phyloP scores from a whole-genome alignment of 371 early-diverging fungal genomes.

The Conidiobolus incongruus region DNA sequence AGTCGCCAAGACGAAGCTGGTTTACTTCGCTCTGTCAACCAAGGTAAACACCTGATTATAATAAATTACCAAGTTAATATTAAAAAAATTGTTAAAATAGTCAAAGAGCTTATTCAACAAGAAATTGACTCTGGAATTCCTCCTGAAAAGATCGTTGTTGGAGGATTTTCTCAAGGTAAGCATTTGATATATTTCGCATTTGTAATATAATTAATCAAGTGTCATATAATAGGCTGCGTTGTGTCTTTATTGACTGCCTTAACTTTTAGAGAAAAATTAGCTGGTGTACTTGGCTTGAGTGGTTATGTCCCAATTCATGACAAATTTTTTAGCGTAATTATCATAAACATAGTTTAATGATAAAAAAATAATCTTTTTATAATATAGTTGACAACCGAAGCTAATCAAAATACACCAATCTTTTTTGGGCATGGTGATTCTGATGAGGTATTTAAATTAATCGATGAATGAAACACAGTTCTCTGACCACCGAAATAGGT shows the following conservation, averaged over 20 bases:
- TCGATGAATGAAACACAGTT: neutral
- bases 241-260: slow-evolving; percentile 50
- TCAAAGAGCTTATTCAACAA: slow-evolving; percentile 38
- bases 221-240: slow-evolving; percentile 23
- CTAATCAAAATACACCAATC: slow-evolving; percentile 57
- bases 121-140: slow-evolving; percentile 69
- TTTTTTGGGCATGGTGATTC: slow-evolving; percentile 73
- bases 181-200: neutral
- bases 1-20: slow-evolving; percentile 56
- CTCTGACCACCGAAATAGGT: slow-evolving; percentile 10
- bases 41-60: slow-evolving; percentile 13
- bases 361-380: neutral
- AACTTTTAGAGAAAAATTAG: slow-evolving; percentile 41
- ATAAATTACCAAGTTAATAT: too few relatives aligned
- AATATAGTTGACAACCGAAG: slow-evolving; percentile 26
- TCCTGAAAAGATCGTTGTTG: slow-evolving; percentile 64
- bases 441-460: slow-evolving; percentile 25
- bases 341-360: neutral
- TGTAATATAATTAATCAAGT: neutral
- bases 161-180: slow-evolving; percentile 87
- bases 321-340: slow-evolving; percentile 21
- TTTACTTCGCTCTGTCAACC: slow-evolving; percentile 31
- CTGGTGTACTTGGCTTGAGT: slow-evolving; percentile 29
- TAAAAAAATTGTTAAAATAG: too few relatives aligned
- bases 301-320: slow-evolving; percentile 55